These are phyloP conservation scores for Globisporangium ultimum DNA, from an alignment of 352 stramenopile genomes.

Conservation along the genomic window DNA sequence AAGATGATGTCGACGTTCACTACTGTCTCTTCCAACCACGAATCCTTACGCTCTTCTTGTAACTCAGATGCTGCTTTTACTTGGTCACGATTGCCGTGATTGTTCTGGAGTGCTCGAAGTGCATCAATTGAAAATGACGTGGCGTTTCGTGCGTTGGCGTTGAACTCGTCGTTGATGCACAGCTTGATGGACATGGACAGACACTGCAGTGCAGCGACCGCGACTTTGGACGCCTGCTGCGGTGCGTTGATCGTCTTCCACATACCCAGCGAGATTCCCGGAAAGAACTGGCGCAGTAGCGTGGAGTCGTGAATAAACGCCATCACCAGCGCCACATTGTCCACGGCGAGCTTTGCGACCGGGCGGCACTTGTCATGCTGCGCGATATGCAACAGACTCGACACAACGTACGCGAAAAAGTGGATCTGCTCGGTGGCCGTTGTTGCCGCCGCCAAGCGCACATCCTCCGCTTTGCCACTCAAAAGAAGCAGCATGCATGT, in stretches of 20 bases:
- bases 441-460: constrained; percentile 18
- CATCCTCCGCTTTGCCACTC: neutral
- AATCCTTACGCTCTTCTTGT: constrained; percentile 12
- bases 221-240: constrained; percentile 62
- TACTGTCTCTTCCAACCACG: constrained; percentile 50
- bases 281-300: constrained; percentile 64
- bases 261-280: constrained; percentile 56
- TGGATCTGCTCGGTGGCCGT: constrained; percentile 33
- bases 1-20: constrained; percentile 69
- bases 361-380: constrained; percentile 46
- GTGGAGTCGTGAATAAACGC: constrained; percentile 33
- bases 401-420: constrained; percentile 71
- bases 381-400: constrained; percentile 54
- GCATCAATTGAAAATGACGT: constrained; percentile 17
- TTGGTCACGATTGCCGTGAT: neutral
- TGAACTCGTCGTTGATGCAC: constrained; percentile 30
- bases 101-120: constrained; percentile 6
- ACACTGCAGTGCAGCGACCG: constrained; percentile 56
- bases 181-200: constrained; percentile 28
- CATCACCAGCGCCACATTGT: constrained; percentile 36
- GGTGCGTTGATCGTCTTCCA: constrained; percentile 66
- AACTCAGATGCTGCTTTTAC: neutral
- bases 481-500: constrained; percentile 39
- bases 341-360: constrained; percentile 32
- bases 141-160: neutral